These are phyloP conservation scores for Ogataea ganodermae DNA, from an alignment of 805 yeast genomes.

Conservation along the genomic window DNA sequence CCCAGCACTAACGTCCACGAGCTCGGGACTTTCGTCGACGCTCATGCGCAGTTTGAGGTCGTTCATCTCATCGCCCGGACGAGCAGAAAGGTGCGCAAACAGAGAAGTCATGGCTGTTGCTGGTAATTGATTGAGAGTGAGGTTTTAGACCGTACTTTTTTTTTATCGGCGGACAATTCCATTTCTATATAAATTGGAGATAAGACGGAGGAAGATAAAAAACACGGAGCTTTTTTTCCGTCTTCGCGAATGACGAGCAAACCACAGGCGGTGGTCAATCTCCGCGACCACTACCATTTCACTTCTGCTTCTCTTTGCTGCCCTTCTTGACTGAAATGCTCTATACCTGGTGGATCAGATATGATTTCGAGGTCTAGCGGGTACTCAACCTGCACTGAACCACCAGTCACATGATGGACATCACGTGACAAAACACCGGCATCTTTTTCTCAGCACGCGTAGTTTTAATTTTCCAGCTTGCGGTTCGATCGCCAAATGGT, in stretches of 20 bases:
- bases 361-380: too few relatives aligned
- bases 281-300: too few relatives aligned
- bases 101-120: not conserved
- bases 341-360: not conserved
- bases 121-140: not conserved
- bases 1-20: slow-evolving; percentile 46
- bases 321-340: too few relatives aligned
- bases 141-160: not conserved
- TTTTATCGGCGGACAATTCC: not conserved
- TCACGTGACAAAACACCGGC: too few relatives aligned
- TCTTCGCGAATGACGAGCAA: not conserved
- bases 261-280: too few relatives aligned
- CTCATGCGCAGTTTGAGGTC: slow-evolving; percentile 9
- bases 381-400: too few relatives aligned
- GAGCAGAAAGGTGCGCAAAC: slow-evolving; percentile 4
- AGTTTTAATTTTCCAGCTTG: too few relatives aligned
- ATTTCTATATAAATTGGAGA: not conserved
- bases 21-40: slow-evolving; percentile 36
- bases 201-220: slow-evolving; percentile 1
- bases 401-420: too few relatives aligned
- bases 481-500: too few relatives aligned
- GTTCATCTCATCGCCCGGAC: slow-evolving; percentile 20
- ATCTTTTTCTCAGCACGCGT: too few relatives aligned
- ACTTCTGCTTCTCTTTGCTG: too few relatives aligned
- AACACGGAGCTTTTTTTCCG: not conserved